phyloP scores from a whole-genome alignment of 2,329 filamentous ascomycete genomes.

The Aspergillus sp. region DNA sequence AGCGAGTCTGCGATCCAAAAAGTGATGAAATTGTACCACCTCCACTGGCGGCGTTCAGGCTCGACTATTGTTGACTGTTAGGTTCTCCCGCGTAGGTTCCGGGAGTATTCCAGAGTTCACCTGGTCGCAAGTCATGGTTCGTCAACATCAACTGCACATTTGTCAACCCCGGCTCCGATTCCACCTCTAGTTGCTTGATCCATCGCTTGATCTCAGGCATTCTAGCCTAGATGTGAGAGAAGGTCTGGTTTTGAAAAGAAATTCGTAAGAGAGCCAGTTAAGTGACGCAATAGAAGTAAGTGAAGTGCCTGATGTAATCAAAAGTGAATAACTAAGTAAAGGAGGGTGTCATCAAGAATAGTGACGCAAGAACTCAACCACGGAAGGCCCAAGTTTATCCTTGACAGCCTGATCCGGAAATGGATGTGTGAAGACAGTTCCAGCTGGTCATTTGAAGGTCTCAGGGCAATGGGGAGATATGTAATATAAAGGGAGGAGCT shows the following conservation, averaged over 20 bases:
- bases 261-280: background rate
- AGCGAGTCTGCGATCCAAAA: slow-evolving; percentile 86
- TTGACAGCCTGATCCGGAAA: background rate
- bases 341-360: background rate
- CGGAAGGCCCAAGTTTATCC: background rate
- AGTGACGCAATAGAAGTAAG: background rate
- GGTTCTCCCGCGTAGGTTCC: slow-evolving; percentile 1
- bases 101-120: slow-evolving; percentile 30
- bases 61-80: slow-evolving; percentile 61
- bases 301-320: slow-evolving; percentile 2
- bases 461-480: background rate
- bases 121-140: slow-evolving; percentile 75
- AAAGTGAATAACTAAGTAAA: background rate
- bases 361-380: slow-evolving; percentile 6
- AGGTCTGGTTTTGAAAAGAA: background rate
- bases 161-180: slow-evolving; percentile 73
- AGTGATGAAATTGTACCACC: slow-evolving; percentile 80
- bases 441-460: background rate
- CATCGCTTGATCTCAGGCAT: slow-evolving; percentile 30
- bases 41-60: slow-evolving; percentile 77
- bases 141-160: slow-evolving; percentile 81
- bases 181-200: slow-evolving; percentile 65
- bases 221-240: slow-evolving; percentile 7
- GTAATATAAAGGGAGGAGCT: background rate
- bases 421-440: background rate